Evolutionary conservation across 495 filamentous ascomycete genomes (phyloP).

Genomic region (Penicillium herquei): DNA sequence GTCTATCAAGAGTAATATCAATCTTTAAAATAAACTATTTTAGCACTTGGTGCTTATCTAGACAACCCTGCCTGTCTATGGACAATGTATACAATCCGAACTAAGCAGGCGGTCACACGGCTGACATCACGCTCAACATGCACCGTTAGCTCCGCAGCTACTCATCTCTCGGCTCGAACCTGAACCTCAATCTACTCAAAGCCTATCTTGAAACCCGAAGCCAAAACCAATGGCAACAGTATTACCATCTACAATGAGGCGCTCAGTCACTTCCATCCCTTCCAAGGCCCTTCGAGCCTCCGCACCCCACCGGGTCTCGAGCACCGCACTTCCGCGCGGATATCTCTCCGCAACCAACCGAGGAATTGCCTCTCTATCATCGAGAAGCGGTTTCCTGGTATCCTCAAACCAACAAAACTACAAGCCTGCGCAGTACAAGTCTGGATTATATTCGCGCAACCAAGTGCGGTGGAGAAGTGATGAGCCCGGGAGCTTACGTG

Average conservation of each 20-base stretch:
- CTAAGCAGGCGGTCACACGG: slow-evolving; percentile 2
- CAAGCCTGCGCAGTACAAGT: neutral
- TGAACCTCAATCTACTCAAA: neutral
- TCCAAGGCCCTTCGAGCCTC: slow-evolving; percentile 14
- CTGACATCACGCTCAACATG: slow-evolving; percentile 1
- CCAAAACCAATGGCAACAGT: slow-evolving; percentile 25
- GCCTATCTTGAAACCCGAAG: neutral
- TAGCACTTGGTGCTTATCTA: too few relatives aligned
- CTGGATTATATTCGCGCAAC: neutral
- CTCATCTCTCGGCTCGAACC: neutral
- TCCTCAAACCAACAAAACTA: neutral
- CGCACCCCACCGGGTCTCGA: slow-evolving; percentile 10
- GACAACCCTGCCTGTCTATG: too few relatives aligned
- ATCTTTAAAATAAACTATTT: neutral
- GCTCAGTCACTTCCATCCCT: slow-evolving; percentile 14
- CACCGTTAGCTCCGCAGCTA: slow-evolving; percentile 1
- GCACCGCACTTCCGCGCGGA: slow-evolving; percentile 10
- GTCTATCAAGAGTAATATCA: too few relatives aligned
- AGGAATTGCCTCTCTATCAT: slow-evolving; percentile 7
- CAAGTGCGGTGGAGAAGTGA: slow-evolving; percentile 28
- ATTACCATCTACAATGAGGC: slow-evolving; percentile 18
- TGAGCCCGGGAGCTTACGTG: slow-evolving; percentile 13
- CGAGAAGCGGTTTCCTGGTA: slow-evolving; percentile 4
- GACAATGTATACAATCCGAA: neutral
- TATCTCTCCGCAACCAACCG: slow-evolving; percentile 18